phyloP scores from a whole-genome alignment of 129 eudicot species.

The Flaveria brownii region DNA sequence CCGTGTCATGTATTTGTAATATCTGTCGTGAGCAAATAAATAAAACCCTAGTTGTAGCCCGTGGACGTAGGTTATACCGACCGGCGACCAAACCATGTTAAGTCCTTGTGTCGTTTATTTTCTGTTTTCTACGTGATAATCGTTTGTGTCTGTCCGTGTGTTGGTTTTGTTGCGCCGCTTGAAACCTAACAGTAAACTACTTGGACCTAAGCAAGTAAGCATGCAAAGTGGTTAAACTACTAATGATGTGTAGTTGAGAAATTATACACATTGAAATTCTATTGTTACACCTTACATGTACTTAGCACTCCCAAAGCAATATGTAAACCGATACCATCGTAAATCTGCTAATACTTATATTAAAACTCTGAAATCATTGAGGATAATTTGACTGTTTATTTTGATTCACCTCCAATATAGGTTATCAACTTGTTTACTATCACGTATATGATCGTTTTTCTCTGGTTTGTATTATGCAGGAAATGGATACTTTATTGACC shows the following conservation, averaged over 20 bases:
- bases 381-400: background rate
- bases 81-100: no score
- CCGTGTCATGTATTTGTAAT: no score
- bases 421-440: background rate
- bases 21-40: no score
- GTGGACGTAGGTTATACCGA: no score
- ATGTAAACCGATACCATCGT: background rate
- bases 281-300: background rate
- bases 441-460: slow-evolving; percentile 5
- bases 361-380: background rate
- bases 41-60: no score
- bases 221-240: background rate
- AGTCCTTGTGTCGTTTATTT: no score
- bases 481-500: slow-evolving; percentile 33
- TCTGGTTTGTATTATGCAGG: slow-evolving; percentile 22
- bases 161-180: no score
- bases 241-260: background rate
- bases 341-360: background rate
- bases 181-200: background rate
- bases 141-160: no score
- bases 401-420: background rate
- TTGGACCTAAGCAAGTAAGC: background rate
- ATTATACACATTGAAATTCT: background rate
- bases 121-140: no score
- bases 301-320: background rate